These are phyloP conservation scores for Neohortaea acidophila DNA, from an alignment of 495 filamentous ascomycete genomes.

Conservation along the genomic window DNA sequence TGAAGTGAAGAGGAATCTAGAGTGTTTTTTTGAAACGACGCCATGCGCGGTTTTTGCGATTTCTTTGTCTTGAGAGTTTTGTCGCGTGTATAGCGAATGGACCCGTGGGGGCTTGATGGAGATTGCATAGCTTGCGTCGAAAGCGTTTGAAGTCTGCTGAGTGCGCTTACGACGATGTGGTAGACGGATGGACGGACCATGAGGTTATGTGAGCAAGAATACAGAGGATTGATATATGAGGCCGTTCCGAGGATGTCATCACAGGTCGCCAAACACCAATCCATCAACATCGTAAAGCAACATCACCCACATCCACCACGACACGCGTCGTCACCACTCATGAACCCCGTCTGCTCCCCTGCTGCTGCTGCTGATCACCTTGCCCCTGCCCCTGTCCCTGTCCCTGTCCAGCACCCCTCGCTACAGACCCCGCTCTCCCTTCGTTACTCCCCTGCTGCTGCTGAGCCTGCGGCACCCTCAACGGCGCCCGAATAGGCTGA, in stretches of 20 bases:
- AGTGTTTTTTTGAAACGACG: not conserved
- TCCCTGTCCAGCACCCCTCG: no score
- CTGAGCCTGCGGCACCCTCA: no score
- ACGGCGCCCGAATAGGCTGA: no score
- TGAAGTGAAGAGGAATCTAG: not conserved
- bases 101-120: not conserved
- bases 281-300: not conserved
- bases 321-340: not conserved
- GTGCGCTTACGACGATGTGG: not conserved
- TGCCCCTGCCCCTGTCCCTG: conserved; percentile 1
- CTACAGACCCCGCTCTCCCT: no score
- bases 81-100: not conserved
- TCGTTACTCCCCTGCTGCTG: no score
- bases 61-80: not conserved
- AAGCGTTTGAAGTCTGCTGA: not conserved
- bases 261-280: not conserved
- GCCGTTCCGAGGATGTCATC: not conserved
- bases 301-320: not conserved
- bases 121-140: not conserved
- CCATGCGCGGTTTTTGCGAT: not conserved
- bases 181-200: not conserved
- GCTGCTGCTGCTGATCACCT: not conserved
- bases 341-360: not conserved
- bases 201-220: not conserved
- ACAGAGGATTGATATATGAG: not conserved